phyloP scores from a whole-genome alignment of 495 filamentous ascomycete species.

The Rostrohypoxylon terebratum region DNA sequence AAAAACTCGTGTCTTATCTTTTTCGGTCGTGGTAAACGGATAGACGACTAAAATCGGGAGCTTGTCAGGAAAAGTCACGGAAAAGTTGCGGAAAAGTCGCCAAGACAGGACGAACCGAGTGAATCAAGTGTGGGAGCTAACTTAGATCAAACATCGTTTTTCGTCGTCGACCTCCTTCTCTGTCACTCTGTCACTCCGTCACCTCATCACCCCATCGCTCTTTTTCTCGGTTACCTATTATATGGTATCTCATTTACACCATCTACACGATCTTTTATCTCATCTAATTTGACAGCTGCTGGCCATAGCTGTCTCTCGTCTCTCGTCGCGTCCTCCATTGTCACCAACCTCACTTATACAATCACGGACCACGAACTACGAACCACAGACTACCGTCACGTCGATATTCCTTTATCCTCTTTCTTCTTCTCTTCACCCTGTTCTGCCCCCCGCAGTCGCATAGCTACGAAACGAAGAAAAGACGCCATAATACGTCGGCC shows the following conservation, averaged over 20 bases:
- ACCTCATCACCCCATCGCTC: too few species aligned
- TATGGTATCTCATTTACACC: not conserved
- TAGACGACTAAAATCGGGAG: conserved; percentile 28
- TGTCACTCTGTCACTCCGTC: conserved; percentile 7
- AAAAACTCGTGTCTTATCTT: conserved; percentile 15
- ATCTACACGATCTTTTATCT: conserved; percentile 20
- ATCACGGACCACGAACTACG: too few species aligned
- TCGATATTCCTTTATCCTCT: not conserved
- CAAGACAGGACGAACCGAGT: conserved; percentile 16
- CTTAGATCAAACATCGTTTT: conserved; percentile 24
- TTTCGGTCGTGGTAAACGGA: conserved; percentile 30
- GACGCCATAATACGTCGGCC: not conserved
- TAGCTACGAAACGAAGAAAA: conserved; percentile 17
- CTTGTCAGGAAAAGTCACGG: conserved; percentile 12
- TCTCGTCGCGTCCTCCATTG: conserved; percentile 14
- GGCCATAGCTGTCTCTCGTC: conserved; percentile 32
- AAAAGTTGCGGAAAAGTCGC: too few species aligned
- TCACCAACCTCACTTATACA: conserved; percentile 2
- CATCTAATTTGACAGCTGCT: conserved; percentile 35
- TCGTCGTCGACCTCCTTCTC: conserved; percentile 13
- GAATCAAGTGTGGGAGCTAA: conserved; percentile 26
- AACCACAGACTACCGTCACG: not conserved
- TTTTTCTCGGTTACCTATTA: conserved; percentile 23
- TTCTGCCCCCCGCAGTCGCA: conserved; percentile 14
- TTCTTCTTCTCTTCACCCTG: not conserved